phyloP scores from a whole-genome alignment of 208 protist species.

The Trypanosoma platydactyli region DNA sequence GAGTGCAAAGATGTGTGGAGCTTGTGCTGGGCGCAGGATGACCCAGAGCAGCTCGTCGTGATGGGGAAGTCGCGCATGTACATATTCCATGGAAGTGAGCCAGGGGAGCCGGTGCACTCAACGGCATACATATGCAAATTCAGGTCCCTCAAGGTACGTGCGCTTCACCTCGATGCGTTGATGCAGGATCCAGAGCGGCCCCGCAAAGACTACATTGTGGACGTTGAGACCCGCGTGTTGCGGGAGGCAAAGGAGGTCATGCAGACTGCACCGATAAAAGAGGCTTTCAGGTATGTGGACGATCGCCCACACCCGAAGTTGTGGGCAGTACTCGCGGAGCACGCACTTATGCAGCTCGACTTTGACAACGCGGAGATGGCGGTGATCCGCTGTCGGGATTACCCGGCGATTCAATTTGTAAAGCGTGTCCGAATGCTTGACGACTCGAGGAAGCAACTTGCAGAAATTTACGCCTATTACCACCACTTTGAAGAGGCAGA shows the following conservation, averaged over 20 bases:
- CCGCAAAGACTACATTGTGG: constrained; percentile 77
- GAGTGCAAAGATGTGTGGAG: constrained; percentile 96
- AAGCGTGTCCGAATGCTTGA: constrained; percentile 92
- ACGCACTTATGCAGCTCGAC: constrained; percentile 84
- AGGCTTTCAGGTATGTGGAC: constrained; percentile 93
- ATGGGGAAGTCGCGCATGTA: constrained; percentile 96
- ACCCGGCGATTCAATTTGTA: constrained; percentile 96
- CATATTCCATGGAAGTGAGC: constrained; percentile 85
- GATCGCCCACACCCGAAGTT: constrained; percentile 84
- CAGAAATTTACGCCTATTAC: constrained; percentile 96
- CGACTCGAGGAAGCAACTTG: constrained; percentile 93
- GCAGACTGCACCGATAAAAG: constrained; percentile 63
- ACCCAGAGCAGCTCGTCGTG: constrained; percentile 91
- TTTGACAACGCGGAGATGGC: constrained; percentile 92
- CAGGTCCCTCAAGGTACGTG: constrained; percentile 84
- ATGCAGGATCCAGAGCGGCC: constrained; percentile 92
- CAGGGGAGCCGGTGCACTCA: constrained; percentile 91
- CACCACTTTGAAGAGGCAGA: constrained; percentile 96
- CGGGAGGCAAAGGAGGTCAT: constrained; percentile 85
- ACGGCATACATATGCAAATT: constrained; percentile 94
- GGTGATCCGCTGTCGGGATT: constrained; percentile 94
- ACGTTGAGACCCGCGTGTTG: constrained; percentile 89
- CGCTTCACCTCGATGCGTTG: constrained; percentile 93
- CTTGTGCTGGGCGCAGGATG: constrained; percentile 92
- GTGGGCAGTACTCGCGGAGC: constrained; percentile 95